Conservation (phyloP, 1,284 basidiomycete genomes). For the Cystobasidium pallidum region DNA sequence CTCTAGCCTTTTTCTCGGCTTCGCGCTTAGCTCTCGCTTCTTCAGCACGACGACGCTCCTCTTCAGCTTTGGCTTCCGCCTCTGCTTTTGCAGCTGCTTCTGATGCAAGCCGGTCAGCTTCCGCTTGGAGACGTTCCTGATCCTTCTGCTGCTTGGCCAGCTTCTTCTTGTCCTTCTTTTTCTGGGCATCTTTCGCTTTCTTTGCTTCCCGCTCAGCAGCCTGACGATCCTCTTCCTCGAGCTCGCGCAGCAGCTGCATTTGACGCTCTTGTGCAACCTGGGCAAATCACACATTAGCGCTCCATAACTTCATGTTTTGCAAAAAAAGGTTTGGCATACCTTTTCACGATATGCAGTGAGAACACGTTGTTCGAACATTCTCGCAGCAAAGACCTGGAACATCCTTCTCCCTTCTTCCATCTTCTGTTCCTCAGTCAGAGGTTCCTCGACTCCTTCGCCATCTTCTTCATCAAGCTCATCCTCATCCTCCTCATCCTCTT, state of each 20-base stretch:
- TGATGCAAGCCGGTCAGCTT: conserved; percentile 73
- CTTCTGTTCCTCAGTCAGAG: conserved; percentile 70
- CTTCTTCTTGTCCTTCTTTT: conserved; percentile 98
- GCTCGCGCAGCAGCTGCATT: conserved; percentile 79
- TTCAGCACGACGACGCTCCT: conserved; percentile 61
- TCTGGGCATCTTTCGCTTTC: conserved; percentile 93
- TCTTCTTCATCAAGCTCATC: conserved; percentile 61
- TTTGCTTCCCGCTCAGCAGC: conserved; percentile 84
- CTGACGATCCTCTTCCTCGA: conserved; percentile 83
- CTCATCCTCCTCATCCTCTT: conserved; percentile 60
- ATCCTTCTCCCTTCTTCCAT: conserved; percentile 98
- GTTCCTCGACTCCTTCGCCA: conserved; percentile 54
- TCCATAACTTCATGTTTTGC: neutral
- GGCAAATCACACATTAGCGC: neutral
- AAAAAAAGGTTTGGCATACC: conserved; percentile 44
- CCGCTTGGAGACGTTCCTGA: conserved; percentile 76
- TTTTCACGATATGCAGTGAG: conserved; percentile 88
- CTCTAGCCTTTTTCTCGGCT: conserved; percentile 70
- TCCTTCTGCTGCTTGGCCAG: conserved; percentile 84
- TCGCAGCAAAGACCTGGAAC: conserved; percentile 99
- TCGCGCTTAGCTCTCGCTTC: conserved; percentile 74
- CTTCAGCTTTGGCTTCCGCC: conserved; percentile 59
- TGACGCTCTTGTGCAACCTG: conserved; percentile 85
- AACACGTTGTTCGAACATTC: conserved; percentile 98
- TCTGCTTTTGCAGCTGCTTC: conserved; percentile 75